Base-by-base conservation (phyloP, 1,284 basidiomycete species). In the Lignosus rhinocerotis region DNA sequence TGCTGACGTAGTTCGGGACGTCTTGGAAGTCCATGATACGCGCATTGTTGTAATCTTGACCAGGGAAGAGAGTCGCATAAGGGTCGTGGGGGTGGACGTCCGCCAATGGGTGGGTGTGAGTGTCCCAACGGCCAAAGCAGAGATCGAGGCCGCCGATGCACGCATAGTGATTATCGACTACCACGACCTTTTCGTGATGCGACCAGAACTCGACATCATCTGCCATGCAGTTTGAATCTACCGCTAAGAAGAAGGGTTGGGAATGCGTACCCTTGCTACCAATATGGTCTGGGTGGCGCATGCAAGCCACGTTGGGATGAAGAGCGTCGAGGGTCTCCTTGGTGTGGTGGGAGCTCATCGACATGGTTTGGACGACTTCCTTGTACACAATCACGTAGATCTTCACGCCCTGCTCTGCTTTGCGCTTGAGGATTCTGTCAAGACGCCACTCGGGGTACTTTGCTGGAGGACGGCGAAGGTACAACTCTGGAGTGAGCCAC, bases 61-160 rank as follows among this genome's bases (percentile, higher is more conserved):
- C 96, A 0, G 95, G 92, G 78, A 96, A 98, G 33, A 98, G 78
- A 0, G 92, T 93, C 52, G 80, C 80, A 38, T 79, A 76, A 69
- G 94, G 94, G 67, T 94, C 80, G 1, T 91, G 91, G 0, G 93
- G 93, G 69, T 97, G 95, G 9, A 86, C 91, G 69, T 98, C 95
- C 4, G 94, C 90, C 38, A 96, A 81, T 1, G 93, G 93, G 69
- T 93, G 92, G 41, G 76, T 88, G 65, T 90, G 84, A 0, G 90
- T 94, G 73, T 98, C 96, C 94, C 95, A 98, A 34, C 96, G 87
- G 6, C 96, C 96, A 67, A 94, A 96, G 76, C 94, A 97, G 17
- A 96, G 81, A 70, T 97, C 94, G 17, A 96, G 82, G 21, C 94
- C 94, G 30, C 94, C 92, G 56, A 94, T 85, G 66, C 84, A 88